Percentiles rank a stretch among this genome's conserved stretches.
phyloP scores from a whole-genome alignment of 176 grass and related monocot genomes.

The Eremochloa ophiuroides region DNA sequence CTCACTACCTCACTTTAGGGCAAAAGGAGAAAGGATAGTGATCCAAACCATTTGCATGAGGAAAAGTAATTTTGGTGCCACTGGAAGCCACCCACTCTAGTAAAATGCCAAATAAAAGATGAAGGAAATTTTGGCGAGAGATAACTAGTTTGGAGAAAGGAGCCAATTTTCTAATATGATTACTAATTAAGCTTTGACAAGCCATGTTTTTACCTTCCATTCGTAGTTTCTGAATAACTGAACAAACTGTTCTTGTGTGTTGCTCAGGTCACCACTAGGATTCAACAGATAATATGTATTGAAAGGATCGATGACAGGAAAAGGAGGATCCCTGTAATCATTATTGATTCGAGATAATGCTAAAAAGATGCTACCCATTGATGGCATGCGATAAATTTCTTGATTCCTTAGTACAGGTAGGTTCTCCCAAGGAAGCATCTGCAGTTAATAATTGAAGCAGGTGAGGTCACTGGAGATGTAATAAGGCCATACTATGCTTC shows the following conservation, averaged over 20 bases:
- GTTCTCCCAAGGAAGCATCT: constrained; percentile 98
- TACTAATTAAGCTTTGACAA: constrained; percentile 6
- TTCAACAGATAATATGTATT: constrained; percentile 80
- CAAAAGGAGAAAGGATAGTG: no score
- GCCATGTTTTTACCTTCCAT: constrained; percentile 58
- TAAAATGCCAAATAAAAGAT: no score
- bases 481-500: neutral
- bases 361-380: constrained; percentile 49
- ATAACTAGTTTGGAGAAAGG: neutral
- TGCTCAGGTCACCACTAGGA: constrained; percentile 62
- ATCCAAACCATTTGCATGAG: no score
- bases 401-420: constrained; percentile 72
- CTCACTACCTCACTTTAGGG: no score
- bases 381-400: constrained; percentile 90
- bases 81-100: no score
- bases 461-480: constrained; percentile 22
- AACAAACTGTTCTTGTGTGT: constrained; percentile 59
- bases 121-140: no score
- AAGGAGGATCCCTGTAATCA: constrained; percentile 31
- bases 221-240: constrained; percentile 57
- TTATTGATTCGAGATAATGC: constrained; percentile 46
- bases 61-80: no score
- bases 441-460: constrained; percentile 30
- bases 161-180: constrained; percentile 15
- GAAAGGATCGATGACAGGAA: constrained; percentile 68